Conservation (phyloP, 2,329 filamentous ascomycete species). For the Penicillium digitatum region DNA sequence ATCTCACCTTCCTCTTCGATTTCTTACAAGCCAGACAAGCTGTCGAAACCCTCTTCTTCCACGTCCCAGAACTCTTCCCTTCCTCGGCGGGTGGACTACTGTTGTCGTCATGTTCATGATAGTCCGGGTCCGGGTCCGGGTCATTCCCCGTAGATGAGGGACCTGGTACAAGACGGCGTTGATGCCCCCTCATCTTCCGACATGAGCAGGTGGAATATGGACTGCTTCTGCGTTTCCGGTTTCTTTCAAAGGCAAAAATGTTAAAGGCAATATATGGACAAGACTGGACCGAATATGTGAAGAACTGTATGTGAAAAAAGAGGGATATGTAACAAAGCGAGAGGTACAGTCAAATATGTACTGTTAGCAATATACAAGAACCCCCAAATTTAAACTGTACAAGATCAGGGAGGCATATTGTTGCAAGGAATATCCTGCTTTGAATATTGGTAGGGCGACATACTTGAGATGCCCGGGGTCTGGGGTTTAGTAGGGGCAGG, state of each 20-base stretch:
- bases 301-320: not conserved
- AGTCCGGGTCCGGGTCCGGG: not conserved
- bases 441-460: not conserved
- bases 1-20: constrained; percentile 37
- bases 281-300: not conserved
- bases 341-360: constrained; percentile 4
- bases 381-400: not conserved
- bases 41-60: constrained; percentile 40
- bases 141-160: constrained; percentile 18
- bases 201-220: not conserved
- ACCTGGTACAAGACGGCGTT: constrained; percentile 25
- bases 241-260: not conserved
- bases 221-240: not conserved
- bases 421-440: not conserved
- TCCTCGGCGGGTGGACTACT: constrained; percentile 9
- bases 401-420: constrained; percentile 3
- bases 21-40: constrained; percentile 41
- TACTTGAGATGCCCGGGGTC: not conserved
- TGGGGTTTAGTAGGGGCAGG: not conserved
- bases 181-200: constrained; percentile 21
- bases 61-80: constrained; percentile 10
- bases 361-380: not conserved
- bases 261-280: not conserved
- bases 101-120: constrained; percentile 4
- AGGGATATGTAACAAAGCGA: not conserved